These are phyloP conservation scores for Penicillium corylophilum DNA, from an alignment of 2,329 filamentous ascomycete species.

Conservation along the genomic window DNA sequence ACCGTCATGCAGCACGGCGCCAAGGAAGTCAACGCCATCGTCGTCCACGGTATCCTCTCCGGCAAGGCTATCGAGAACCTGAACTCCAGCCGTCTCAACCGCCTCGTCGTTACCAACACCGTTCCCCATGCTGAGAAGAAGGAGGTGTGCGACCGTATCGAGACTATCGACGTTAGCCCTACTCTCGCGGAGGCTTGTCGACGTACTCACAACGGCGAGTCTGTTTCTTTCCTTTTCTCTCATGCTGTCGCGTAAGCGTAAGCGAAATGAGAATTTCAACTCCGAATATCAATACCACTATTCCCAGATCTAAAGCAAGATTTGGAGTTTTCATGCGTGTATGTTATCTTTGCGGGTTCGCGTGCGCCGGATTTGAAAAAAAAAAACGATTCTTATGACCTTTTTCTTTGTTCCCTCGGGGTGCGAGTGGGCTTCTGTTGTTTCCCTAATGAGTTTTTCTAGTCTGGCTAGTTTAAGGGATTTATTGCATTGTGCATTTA, in stretches of 20 bases:
- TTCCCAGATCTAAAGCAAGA: no score
- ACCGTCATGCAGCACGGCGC: conserved; percentile 86
- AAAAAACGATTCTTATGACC: conserved; percentile 28
- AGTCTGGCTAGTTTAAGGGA: not conserved
- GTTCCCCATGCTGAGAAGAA: conserved; percentile 79
- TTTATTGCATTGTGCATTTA: conserved; percentile 5
- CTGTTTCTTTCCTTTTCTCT: conserved; percentile 52
- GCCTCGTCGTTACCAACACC: conserved; percentile 88
- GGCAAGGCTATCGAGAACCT: conserved; percentile 84
- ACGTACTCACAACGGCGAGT: conserved; percentile 53
- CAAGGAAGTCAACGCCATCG: conserved; percentile 85
- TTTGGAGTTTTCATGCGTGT: not conserved
- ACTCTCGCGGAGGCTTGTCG: conserved; percentile 58
- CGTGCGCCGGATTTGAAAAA: conserved; percentile 22
- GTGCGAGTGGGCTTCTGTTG: not conserved
- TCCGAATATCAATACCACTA: not conserved
- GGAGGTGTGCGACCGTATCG: conserved; percentile 72
- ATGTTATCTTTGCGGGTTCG: conserved; percentile 7
- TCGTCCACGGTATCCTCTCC: conserved; percentile 88
- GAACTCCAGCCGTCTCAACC: conserved; percentile 72
- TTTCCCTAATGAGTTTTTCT: conserved; percentile 3
- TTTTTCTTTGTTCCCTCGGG: conserved; percentile 8
- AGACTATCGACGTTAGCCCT: conserved; percentile 88
- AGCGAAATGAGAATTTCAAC: not conserved
- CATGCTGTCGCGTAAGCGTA: conserved; percentile 43